These are phyloP conservation scores for Solanum bulbocastanum DNA, from an alignment of 257 asterid species.

Conservation along the genomic window DNA sequence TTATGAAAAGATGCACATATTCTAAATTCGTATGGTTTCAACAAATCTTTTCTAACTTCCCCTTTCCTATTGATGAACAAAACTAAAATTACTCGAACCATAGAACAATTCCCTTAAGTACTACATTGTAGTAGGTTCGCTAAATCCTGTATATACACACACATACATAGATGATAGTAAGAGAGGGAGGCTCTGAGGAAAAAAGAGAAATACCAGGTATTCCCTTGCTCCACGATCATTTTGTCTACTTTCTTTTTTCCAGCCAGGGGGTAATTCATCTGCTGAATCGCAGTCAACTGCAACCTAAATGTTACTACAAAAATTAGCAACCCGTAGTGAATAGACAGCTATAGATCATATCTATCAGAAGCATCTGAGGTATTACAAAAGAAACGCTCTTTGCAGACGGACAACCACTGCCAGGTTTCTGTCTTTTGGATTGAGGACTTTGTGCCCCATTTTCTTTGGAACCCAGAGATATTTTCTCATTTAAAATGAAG, in stretches of 20 bases:
- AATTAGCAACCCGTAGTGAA: slow-evolving; percentile 5
- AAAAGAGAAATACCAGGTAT: slow-evolving; percentile 2
- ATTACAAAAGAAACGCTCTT: slow-evolving; percentile 2
- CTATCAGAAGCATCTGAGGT: neutral
- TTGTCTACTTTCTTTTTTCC: slow-evolving; percentile 10
- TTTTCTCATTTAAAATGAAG: neutral
- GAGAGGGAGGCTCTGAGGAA: neutral
- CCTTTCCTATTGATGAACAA: neutral
- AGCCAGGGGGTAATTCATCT: slow-evolving; percentile 10
- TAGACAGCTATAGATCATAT: neutral
- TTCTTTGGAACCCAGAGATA: neutral
- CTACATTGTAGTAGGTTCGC: neutral
- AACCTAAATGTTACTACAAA: slow-evolving; percentile 20
- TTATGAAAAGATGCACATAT: neutral
- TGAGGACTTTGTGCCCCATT: neutral
- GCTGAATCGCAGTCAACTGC: neutral
- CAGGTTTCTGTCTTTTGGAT: slow-evolving; percentile 3
- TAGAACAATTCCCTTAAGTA: neutral
- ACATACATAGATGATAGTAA: neutral
- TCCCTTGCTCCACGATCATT: slow-evolving; percentile 4
- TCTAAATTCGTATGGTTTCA: neutral
- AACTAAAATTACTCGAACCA: neutral
- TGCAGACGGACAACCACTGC: neutral
- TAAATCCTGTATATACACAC: neutral
- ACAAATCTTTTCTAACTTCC: neutral